Evolutionary conservation across 768 basidiomycete species (phyloP), one percentile per base, ranked within the genome.

Genomic region (Galerina sulciceps): DNA sequence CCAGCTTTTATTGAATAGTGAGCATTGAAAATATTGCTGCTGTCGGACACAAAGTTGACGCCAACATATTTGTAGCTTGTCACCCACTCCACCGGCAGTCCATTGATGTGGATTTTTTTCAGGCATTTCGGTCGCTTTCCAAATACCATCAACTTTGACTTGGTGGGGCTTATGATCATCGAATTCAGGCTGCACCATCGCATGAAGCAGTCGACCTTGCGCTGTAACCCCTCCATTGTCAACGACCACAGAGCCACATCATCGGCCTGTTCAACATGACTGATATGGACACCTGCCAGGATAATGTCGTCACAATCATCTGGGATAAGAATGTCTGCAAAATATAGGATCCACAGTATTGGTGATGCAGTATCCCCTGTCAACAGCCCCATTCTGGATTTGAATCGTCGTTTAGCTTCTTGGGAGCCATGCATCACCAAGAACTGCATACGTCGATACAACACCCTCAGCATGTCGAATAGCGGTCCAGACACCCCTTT

Each of bases 201-300:
- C 11, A 44, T 37, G 11, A 69, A 61, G 3, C 23, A 11, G 37
- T 64, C 40, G 26, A 67, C 48, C 37, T 66, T 66, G 5, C 44
- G 34, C 50, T 70, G 68, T 3, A 70, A 38, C 1, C 61, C 67
- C 0, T 55, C 63, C 3, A 59, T 34, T 0, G 61, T 60, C 15
- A 59, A 61, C 1, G 67, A 66, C 11, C 66, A 47, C 3, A 68
- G 26, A 0, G 61, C 47, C 11, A 71, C 58, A 45, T 71, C 70
- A 46, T 70, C 67, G 3, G 70, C 69, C 44, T 71, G 70, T 34
- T 67, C 70, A 17, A 70, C 35, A 26, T 66, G 56, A 17, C 62
- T 55, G 6, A 69, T 66, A 9, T 20, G 22, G 0, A 48, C 18
- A 0, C 65, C 60, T 31, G 44, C 45, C 6, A 72, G 45, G 1